Base-by-base conservation (phyloP, 2,329 filamentous ascomycete genomes). In the Colletotrichum melonis region DNA sequence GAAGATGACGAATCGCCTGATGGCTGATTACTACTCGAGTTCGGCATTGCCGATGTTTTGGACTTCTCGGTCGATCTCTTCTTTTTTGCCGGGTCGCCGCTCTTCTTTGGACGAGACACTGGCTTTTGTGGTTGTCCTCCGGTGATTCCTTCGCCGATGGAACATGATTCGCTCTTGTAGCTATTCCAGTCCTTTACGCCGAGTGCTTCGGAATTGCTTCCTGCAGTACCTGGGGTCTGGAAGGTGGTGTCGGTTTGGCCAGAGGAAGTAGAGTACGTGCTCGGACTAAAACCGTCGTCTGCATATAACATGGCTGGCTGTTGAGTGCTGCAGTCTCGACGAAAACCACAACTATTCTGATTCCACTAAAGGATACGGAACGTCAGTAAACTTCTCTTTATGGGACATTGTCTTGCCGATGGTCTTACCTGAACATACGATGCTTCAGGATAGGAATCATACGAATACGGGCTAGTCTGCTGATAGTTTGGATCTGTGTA, bases 1-100 rank as follows among this genome's bases (percentile, higher is more conserved):
- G 70, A 69, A n/a, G 67, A 70, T 3, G 67, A 42, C 6, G 62
- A 22, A 30, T 66, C 67, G 16, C 42, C 32, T 9, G 66, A 30
- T 55, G 57, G 46, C 14, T 16, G 19, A 42, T 3, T 42, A 42
- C 38, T 42, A 42, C 6, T 42, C 16, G 38, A 42, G 6, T 5
- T 42, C 2, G 38, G 6, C 38, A 16, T 42, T 7, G 38, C 16
- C 6, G 16, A 19, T 42, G 38, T 7, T 19, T 19, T 42, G 14
- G 16, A 19, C 38, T 42, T 42, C 16, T 19, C 38, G 38, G 3
- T 42, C 16, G 38, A 42, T 19, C 16, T 42, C 14, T 42, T 42
- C 38, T 42, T 42, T 42, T 42, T 42, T 19, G 38, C 14, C 38
- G 38, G 16, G 38, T 42, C 38, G 38, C 16, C 38, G 38, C 14